Conservation (phyloP, 108 stramenopile genomes). For the Nitzschia sp. region DNA sequence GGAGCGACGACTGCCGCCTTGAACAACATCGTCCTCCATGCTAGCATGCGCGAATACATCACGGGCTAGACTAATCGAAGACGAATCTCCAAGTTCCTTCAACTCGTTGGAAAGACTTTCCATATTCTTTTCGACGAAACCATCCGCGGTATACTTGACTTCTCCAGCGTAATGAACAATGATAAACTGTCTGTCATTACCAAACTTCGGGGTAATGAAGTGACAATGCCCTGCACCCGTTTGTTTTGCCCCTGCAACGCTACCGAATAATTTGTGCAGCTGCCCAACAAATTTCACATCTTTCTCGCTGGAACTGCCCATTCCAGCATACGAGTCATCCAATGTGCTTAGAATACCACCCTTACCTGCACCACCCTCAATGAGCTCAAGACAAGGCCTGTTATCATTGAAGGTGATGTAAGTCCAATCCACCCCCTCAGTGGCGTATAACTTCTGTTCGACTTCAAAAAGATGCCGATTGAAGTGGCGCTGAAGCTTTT, state of each 20-base stretch:
- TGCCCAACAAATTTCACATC: conserved; percentile 88
- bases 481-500: conserved; percentile 92
- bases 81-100: conserved; percentile 66
- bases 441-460: conserved; percentile 87
- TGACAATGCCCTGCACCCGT: conserved; percentile 57
- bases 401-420: conserved; percentile 99
- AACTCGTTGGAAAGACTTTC: conserved; percentile 88
- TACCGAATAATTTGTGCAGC: conserved; percentile 80
- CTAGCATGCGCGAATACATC: conserved; percentile 43
- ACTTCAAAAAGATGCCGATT: conserved; percentile 95
- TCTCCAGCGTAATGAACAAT: conserved; percentile 94
- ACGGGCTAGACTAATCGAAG: conserved; percentile 46
- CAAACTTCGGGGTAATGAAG: conserved; percentile 89
- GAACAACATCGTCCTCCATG: conserved; percentile 3
- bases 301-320: conserved; percentile 78
- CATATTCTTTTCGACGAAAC: conserved; percentile 92
- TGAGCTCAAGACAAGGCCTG: conserved; percentile 92
- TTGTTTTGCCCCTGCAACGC: conserved; percentile 52
- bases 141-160: conserved; percentile 84
- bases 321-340: conserved; percentile 89
- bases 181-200: conserved; percentile 82
- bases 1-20: conserved; percentile 45
- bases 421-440: conserved; percentile 95
- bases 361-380: conserved; percentile 82
- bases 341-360: conserved; percentile 79